Base-by-base conservation (phyloP, 2,329 filamentous ascomycete genomes). In the Nemania diffusa region DNA sequence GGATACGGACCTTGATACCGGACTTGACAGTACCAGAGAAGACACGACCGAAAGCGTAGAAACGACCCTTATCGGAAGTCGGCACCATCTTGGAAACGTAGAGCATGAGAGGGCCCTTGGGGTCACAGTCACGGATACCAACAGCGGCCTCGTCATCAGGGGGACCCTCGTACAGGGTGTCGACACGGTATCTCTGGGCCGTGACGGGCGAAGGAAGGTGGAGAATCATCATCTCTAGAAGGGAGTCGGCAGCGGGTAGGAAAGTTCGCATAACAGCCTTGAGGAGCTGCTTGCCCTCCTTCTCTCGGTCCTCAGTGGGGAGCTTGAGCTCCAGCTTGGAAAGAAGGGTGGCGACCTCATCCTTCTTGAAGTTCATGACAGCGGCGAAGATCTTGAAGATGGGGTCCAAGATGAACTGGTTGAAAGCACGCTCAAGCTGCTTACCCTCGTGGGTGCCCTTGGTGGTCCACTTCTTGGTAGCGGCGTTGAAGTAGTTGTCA, bases 61-160 rank as follows among this genome's bases (percentile, higher is more conserved):
- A 99, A 86, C 96, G 95, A 85, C 96, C 96, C 92, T 97, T 98
- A 82, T 99, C 96, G 78, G 94, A 97, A 77, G 96, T 99, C 79
- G 96, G 96, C 80, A 99, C 96, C 96, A 99, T 99, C 93, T 99
- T 99, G 84, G 96, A 99, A 83, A 99, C 94, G 92, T 99, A 99
- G 77, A 98, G 89, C 96, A 99, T 99, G 84, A 99, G 96, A 79
- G 95, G 93, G 83, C 89, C 96, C 88, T 97, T 97, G 84, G 95
- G 88, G 84, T 99, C 93, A 84, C 96, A 98, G 89, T 98, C 94
- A 79, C 94, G 94, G 89, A 99, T 97, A 89, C 91, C 94, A 81
- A 97, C 92, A 86, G 92, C 94, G 78, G 91, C 90, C 84, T 93
- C 91, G 78, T 99, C 96, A 81, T 99, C 96, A 68, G 86, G 79